These are phyloP conservation scores for Penicillium sp. DNA, from an alignment of 2,329 filamentous ascomycete genomes.

Conservation along the genomic window DNA sequence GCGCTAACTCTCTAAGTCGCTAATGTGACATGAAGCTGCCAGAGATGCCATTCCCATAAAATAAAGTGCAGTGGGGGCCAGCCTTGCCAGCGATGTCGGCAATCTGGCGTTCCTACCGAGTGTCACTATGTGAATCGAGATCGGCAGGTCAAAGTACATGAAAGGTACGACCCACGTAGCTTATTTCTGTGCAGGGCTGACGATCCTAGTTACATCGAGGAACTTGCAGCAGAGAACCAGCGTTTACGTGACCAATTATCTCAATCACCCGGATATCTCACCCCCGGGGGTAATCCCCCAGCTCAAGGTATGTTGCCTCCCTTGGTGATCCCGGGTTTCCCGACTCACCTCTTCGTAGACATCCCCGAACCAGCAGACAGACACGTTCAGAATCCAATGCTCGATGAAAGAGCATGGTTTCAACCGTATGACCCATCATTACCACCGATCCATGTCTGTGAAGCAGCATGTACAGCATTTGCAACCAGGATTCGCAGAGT, in stretches of 20 bases:
- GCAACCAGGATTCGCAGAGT: slow-evolving; percentile 31
- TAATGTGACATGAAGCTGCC: slow-evolving; percentile 12
- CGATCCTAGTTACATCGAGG: slow-evolving; percentile 24
- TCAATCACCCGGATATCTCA: slow-evolving; percentile 3
- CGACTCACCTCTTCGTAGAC: neutral
- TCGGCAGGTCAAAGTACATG: slow-evolving; percentile 20
- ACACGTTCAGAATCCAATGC: slow-evolving; percentile 19
- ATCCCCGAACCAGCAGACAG: slow-evolving; percentile 5
- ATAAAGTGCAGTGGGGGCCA: slow-evolving; percentile 23
- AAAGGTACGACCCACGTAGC: slow-evolving; percentile 15
- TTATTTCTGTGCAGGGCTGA: slow-evolving; percentile 1
- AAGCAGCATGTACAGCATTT: slow-evolving; percentile 31
- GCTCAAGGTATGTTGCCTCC: slow-evolving; percentile 1
- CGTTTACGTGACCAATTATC: slow-evolving; percentile 17
- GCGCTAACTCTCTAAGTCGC: neutral
- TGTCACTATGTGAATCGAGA: slow-evolving; percentile 21
- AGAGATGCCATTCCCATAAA: slow-evolving; percentile 21
- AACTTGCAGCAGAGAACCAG: slow-evolving; percentile 23
- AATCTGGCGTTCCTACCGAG: slow-evolving; percentile 10
- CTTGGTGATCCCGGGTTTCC: neutral
- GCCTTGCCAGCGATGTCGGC: slow-evolving; percentile 18
- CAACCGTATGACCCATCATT: slow-evolving; percentile 16
- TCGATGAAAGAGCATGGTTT: slow-evolving; percentile 26
- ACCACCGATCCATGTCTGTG: slow-evolving; percentile 26
- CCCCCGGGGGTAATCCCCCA: neutral